A percentile compares a stretch with the other conserved stretches of the same genome.
Evolutionary conservation across 805 yeast species (phyloP).

Genomic region (Komagataella mondaviorum): DNA sequence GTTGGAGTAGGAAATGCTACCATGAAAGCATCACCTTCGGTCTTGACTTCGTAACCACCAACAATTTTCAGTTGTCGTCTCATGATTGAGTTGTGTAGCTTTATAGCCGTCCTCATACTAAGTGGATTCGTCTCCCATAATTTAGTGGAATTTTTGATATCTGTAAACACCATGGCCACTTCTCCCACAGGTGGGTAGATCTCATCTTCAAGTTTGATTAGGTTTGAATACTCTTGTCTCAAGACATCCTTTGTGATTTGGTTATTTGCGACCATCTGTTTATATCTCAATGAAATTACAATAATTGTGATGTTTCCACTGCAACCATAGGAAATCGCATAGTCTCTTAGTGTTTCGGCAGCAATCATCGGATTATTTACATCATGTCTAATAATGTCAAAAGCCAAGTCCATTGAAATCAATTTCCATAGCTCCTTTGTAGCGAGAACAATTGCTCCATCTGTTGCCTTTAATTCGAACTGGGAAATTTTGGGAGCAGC

Average conservation of each 20-base stretch:
- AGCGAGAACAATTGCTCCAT: conserved; percentile 77
- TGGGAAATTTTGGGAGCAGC: conserved; percentile 75
- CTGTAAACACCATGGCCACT: conserved; percentile 92
- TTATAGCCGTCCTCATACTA: conserved; percentile 95
- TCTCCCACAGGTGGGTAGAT: conserved; percentile 93
- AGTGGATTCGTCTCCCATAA: conserved; percentile 89
- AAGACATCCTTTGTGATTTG: conserved; percentile 22
- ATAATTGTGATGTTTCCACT: conserved; percentile 66
- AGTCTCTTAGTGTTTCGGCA: conserved; percentile 86
- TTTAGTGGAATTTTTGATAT: conserved; percentile 85
- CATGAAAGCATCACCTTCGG: conserved; percentile 99
- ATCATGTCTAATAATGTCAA: conserved; percentile 77
- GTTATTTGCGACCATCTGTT: conserved; percentile 14
- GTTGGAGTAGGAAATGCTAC: conserved; percentile 92
- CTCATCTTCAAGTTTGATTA: conserved; percentile 78
- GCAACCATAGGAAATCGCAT: conserved; percentile 88
- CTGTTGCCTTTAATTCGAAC: conserved; percentile 47
- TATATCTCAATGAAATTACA: conserved; percentile 54
- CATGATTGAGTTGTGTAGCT: conserved; percentile 89
- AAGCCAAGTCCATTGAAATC: conserved; percentile 73
- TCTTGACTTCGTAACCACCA: conserved; percentile 97
- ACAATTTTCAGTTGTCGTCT: conserved; percentile 82
- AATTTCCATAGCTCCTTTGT: conserved; percentile 78
- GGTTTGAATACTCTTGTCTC: conserved; percentile 56
- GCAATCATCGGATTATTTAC: conserved; percentile 79